Percentiles rank a stretch among this genome's conserved stretches.
phyloP scores from a whole-genome alignment of 108 stramenopile genomes.

The Skeletonema menzelii region DNA sequence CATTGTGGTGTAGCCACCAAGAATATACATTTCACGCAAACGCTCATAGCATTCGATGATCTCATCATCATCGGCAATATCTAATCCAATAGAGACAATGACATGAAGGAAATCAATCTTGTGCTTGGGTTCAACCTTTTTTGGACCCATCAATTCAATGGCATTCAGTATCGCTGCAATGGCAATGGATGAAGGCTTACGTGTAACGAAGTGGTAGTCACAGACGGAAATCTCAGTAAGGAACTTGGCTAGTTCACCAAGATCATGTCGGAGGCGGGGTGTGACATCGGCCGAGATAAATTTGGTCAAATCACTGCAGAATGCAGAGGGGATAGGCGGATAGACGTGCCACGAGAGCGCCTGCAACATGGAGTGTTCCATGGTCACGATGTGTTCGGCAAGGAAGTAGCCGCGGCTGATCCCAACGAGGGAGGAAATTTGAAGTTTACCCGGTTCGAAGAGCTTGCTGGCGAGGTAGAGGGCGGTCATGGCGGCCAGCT shows the following conservation, averaged over 20 bases:
- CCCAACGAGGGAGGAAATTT: conserved; percentile 60
- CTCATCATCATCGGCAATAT: conserved; percentile 29
- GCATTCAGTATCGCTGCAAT: conserved; percentile 68
- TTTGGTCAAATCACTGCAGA: conserved; percentile 53
- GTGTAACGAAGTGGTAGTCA: conserved; percentile 70
- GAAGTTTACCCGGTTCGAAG: conserved; percentile 50
- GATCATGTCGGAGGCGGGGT: conserved; percentile 30
- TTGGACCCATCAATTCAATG: conserved; percentile 44
- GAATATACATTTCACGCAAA: conserved; percentile 50
- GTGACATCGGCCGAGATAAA: conserved; percentile 42
- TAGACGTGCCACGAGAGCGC: conserved; percentile 67
- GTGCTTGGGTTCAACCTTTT: conserved; percentile 20
- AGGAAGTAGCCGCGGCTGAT: conserved; percentile 74
- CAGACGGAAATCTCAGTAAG: conserved; percentile 71
- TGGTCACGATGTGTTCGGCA: conserved; percentile 63
- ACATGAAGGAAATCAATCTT: conserved; percentile 26
- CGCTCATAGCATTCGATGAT: conserved; percentile 55
- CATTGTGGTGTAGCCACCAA: conserved; percentile 46
- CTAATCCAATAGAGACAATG: conserved; percentile 17
- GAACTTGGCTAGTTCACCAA: conserved; percentile 65
- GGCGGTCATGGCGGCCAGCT: conserved; percentile 70
- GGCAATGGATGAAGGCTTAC: conserved; percentile 56
- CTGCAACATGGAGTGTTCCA: conserved; percentile 65
- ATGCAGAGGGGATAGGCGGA: conserved; percentile 66
- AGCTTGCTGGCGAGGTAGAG: conserved; percentile 78